Percentiles rank a stretch among this genome's conserved stretches.
These are phyloP conservation scores for Colletotrichum trifolii DNA, from an alignment of 2,329 filamentous ascomycete genomes.

Conservation along the genomic window DNA sequence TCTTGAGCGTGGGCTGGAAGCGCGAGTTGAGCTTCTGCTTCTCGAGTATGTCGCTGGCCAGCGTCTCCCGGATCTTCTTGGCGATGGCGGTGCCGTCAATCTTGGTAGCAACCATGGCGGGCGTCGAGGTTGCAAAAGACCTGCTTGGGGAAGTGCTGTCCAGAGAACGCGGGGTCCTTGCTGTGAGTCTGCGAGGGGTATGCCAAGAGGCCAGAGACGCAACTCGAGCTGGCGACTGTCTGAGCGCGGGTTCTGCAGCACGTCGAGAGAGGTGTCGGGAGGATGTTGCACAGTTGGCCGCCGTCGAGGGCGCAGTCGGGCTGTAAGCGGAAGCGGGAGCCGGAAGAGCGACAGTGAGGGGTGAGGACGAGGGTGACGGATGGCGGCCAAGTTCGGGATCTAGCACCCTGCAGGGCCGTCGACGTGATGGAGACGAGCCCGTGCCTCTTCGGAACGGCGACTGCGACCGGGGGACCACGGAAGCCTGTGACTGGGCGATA, in stretches of 20 bases:
- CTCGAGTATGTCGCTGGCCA: constrained; percentile 83
- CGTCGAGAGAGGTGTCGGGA: constrained; percentile 11
- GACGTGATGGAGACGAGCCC: constrained; percentile 25
- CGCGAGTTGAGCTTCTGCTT: constrained; percentile 86
- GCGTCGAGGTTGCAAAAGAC: constrained; percentile 59
- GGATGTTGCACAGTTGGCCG: constrained; percentile 19
- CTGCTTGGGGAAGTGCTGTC: constrained; percentile 11
- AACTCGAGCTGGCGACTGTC: constrained; percentile 25
- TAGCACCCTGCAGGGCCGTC: constrained; percentile 30
- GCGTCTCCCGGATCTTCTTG: constrained; percentile 85
- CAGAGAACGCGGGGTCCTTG: constrained; percentile 25
- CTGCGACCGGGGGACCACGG: constrained; percentile 8
- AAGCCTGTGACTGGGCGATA: constrained; percentile 10
- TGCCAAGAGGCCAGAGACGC: constrained; percentile 26
- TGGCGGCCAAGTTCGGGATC: constrained; percentile 23
- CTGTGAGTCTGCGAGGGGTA: constrained; percentile 12
- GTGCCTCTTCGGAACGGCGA: constrained; percentile 26
- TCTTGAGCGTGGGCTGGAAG: constrained; percentile 90
- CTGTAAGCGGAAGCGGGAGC: constrained; percentile 35
- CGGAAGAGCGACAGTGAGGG: constrained; percentile 31
- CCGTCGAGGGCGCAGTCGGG: constrained; percentile 12
- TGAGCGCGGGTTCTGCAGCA: constrained; percentile 8
- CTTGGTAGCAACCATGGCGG: constrained; percentile 85
- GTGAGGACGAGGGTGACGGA: constrained; percentile 1
- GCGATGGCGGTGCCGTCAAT: constrained; percentile 97